Evolutionary conservation across 2,329 filamentous ascomycete genomes (phyloP).

Genomic region (Talaromyces atroroseus): DNA sequence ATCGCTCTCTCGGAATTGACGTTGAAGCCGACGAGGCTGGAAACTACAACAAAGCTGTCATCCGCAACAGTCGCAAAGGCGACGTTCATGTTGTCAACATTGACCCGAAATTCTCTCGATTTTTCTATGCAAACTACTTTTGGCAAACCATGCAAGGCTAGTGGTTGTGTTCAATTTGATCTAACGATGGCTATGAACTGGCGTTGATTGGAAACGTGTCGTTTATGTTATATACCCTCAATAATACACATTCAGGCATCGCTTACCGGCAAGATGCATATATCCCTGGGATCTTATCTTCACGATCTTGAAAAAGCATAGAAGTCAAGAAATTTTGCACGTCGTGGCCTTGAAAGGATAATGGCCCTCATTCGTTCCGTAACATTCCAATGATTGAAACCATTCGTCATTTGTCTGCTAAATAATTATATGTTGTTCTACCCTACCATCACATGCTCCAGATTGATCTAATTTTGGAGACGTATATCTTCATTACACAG

Average conservation of each 20-base stretch:
- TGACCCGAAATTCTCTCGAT: conserved; percentile 83
- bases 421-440: no score
- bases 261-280: no score
- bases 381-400: no score
- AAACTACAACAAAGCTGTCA: conserved; percentile 78
- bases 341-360: no score
- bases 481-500: no score
- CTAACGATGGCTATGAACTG: conserved; percentile 4
- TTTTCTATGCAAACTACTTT: conserved; percentile 93
- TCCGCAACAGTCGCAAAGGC: conserved; percentile 78
- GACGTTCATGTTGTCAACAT: conserved; percentile 94
- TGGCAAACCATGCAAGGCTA: conserved; percentile 72
- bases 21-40: conserved; percentile 75
- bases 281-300: no score
- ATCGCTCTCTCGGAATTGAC: conserved; percentile 84
- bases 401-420: no score
- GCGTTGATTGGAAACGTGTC: conserved; percentile 1
- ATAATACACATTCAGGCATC: background rate
- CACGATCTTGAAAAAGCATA: no score
- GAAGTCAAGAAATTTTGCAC: no score
- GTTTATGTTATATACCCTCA: conserved; percentile 7
- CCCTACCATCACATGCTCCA: no score
- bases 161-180: background rate
- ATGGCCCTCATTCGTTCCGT: no score
- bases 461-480: no score